These are phyloP conservation scores for Lophiotrema nucula DNA, from an alignment of 495 filamentous ascomycete genomes.

Conservation along the genomic window DNA sequence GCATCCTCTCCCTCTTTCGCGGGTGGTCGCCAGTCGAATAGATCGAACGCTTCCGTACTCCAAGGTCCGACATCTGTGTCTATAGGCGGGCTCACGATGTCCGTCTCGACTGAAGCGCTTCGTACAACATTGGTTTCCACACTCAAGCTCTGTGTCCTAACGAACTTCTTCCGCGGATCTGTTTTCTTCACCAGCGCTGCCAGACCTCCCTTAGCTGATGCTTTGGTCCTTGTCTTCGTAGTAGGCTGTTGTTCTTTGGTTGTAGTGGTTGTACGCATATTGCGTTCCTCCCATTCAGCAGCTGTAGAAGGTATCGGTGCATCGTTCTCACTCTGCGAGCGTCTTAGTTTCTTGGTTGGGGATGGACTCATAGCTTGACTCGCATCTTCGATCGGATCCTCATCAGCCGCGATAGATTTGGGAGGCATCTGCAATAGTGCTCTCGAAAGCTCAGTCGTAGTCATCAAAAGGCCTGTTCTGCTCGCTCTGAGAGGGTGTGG, in stretches of 20 bases:
- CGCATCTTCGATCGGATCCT: conserved; percentile 19
- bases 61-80: conserved; percentile 49
- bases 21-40: conserved; percentile 55
- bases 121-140: conserved; percentile 6
- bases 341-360: conserved; percentile 3
- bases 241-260: background rate
- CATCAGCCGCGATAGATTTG: background rate
- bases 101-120: conserved; percentile 4
- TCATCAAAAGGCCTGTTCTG: conserved; percentile 4
- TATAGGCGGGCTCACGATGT: conserved; percentile 1
- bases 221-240: background rate
- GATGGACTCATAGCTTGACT: background rate
- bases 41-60: conserved; percentile 59
- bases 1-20: conserved; percentile 31
- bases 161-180: conserved; percentile 24
- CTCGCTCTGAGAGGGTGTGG: conserved; percentile 10
- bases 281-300: conserved; percentile 19
- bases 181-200: conserved; percentile 23
- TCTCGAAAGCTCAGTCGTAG: conserved; percentile 14
- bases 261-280: too few species aligned
- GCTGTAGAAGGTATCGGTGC: conserved; percentile 17
- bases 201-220: background rate
- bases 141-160: conserved; percentile 15
- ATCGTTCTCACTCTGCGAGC: conserved; percentile 24
- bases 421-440: conserved; percentile 3